These are phyloP conservation scores for Jaltomata sinuosa DNA, from an alignment of 257 asterid genomes.

Conservation along the genomic window DNA sequence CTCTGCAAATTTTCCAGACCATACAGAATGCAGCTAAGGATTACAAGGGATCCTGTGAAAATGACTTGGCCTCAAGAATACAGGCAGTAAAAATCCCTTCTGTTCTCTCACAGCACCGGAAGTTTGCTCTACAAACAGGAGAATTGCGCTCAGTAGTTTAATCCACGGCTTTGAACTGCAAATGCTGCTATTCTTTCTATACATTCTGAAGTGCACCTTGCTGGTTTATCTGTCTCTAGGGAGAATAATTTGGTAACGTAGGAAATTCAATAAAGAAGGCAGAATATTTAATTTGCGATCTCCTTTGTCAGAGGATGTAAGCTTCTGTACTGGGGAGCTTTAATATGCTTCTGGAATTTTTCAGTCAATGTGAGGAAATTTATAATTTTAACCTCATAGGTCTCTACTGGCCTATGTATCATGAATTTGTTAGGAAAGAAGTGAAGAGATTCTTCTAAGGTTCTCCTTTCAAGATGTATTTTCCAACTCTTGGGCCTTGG, in stretches of 20 bases:
- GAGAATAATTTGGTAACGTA: not conserved
- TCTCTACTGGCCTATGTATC: not conserved
- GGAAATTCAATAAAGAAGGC: not conserved
- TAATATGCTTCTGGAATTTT: not conserved
- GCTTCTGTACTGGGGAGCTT: not conserved
- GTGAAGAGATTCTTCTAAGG: not conserved
- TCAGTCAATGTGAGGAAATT: not conserved
- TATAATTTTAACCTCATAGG: not conserved
- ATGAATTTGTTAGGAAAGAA: not conserved
- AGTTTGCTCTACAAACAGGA: slow-evolving; percentile 67
- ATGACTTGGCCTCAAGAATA: slow-evolving; percentile 41
- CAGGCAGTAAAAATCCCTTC: slow-evolving; percentile 43
- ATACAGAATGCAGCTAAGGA: slow-evolving; percentile 39
- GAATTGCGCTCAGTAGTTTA: slow-evolving; percentile 57
- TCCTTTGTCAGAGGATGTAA: not conserved
- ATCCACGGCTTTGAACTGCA: not conserved
- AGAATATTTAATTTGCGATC: not conserved
- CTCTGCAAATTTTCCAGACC: slow-evolving; percentile 93
- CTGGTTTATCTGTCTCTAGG: not conserved
- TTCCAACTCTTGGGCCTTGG: not conserved
- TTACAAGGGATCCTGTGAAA: slow-evolving; percentile 10
- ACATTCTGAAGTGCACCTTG: not conserved
- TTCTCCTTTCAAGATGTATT: not conserved
- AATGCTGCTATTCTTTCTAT: not conserved
- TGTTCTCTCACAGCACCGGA: slow-evolving; percentile 69